Evolutionary conservation across 768 basidiomycete genomes (phyloP).

Genomic region (Daedaleopsis sinensis): DNA sequence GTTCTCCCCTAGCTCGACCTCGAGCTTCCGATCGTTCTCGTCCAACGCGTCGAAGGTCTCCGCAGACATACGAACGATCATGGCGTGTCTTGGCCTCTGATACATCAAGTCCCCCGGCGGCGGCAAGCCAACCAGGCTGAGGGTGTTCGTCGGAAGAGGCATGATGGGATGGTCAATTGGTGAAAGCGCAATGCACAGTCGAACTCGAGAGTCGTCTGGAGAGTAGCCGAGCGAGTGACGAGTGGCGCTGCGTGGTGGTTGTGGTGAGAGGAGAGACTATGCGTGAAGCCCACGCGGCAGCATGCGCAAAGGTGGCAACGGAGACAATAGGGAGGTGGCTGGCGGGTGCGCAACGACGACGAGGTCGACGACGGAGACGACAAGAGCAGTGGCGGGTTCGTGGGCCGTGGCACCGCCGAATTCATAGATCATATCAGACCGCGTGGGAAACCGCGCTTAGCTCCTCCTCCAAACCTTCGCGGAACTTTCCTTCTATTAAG

Average conservation of each 20-base stretch:
- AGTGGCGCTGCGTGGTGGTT: constrained; percentile 11
- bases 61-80: constrained; percentile 75
- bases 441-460: constrained; percentile 4
- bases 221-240: neutral
- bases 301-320: neutral
- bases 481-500: constrained; percentile 5
- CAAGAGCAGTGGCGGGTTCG: constrained; percentile 3
- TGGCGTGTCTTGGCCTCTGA: constrained; percentile 69
- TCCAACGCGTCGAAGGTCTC: constrained; percentile 74
- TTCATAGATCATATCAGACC: constrained; percentile 19
- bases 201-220: no score
- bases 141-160: constrained; percentile 63
- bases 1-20: constrained; percentile 63
- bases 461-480: constrained; percentile 13
- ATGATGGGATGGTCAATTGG: constrained; percentile 37
- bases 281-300: neutral
- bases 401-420: constrained; percentile 14
- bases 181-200: constrained; percentile 2
- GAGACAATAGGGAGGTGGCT: neutral
- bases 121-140: constrained; percentile 62
- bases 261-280: neutral
- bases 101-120: constrained; percentile 57
- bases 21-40: constrained; percentile 47
- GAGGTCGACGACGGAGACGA: constrained; percentile 3
- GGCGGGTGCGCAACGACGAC: neutral